A percentile compares a stretch with the other conserved stretches of the same genome.
These are phyloP conservation scores for Saccharomycopsis selenospora DNA, from an alignment of 805 yeast genomes.

Conservation along the genomic window DNA sequence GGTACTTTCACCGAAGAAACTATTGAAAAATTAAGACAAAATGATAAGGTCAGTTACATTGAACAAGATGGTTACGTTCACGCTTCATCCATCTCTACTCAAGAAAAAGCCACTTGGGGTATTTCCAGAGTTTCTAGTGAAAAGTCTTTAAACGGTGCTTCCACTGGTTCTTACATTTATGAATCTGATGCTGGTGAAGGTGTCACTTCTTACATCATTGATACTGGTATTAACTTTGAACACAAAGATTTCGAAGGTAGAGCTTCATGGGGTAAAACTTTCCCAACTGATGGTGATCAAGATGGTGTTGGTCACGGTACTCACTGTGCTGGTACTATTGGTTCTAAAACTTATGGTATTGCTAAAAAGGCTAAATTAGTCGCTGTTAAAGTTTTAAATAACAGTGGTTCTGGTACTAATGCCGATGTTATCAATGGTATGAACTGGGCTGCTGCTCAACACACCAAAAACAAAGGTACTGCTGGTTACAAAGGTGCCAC, in stretches of 20 bases:
- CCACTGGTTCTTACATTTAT: constrained; percentile 53
- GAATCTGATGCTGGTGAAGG: constrained; percentile 56
- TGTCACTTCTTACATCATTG: constrained; percentile 49
- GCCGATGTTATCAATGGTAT: constrained; percentile 58
- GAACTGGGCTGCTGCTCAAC: constrained; percentile 49
- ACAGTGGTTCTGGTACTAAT: constrained; percentile 53
- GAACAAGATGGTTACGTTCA: constrained; percentile 53
- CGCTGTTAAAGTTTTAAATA: constrained; percentile 54
- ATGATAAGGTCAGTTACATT: constrained; percentile 56
- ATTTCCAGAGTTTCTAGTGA: constrained; percentile 65
- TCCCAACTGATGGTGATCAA: constrained; percentile 42
- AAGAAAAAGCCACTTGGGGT: constrained; percentile 71
- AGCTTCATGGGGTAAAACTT: constrained; percentile 53
- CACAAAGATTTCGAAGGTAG: constrained; percentile 56
- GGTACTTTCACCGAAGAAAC: constrained; percentile 76
- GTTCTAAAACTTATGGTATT: constrained; percentile 49
- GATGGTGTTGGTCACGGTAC: constrained; percentile 62
- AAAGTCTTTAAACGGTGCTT: constrained; percentile 48
- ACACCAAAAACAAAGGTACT: constrained; percentile 33
- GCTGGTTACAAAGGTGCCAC: constrained; percentile 70
- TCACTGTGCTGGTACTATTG: constrained; percentile 63
- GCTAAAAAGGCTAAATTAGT: constrained; percentile 53
- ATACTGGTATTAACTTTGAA: constrained; percentile 46
- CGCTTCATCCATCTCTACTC: constrained; percentile 42
- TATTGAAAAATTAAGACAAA: constrained; percentile 63